Evolutionary conservation across 495 filamentous ascomycete genomes (phyloP).

Genomic region (Zalerion maritima): DNA sequence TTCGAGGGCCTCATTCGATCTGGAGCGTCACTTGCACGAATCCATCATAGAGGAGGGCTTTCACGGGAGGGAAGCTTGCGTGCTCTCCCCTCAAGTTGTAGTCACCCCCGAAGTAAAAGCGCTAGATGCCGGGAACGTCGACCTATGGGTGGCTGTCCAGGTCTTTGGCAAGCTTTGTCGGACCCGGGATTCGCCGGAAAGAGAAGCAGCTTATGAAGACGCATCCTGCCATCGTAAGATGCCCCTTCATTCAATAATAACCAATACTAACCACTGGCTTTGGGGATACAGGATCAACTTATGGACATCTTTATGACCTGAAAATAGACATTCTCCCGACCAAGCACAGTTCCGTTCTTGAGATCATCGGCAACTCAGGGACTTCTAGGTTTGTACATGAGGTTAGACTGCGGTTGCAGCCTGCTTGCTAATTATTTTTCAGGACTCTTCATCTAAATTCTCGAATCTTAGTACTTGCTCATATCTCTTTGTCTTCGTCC

Average conservation of each 20-base stretch:
- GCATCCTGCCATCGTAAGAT: too few species aligned
- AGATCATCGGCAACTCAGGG: not conserved
- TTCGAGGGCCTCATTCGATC: slow-evolving; percentile 10
- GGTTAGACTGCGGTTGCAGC: not conserved
- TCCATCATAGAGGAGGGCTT: not conserved
- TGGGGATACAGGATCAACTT: too few species aligned
- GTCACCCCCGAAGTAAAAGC: slow-evolving; percentile 39
- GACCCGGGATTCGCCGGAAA: too few species aligned
- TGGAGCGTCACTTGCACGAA: slow-evolving; percentile 7
- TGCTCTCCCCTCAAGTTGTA: slow-evolving; percentile 25
- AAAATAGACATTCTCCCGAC: not conserved
- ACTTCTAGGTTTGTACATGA: slow-evolving; percentile 3
- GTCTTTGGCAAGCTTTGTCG: slow-evolving; percentile 23
- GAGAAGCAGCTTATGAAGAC: too few species aligned
- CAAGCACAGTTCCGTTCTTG: not conserved
- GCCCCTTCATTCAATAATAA: too few species aligned
- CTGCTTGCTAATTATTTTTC: slow-evolving; percentile 5
- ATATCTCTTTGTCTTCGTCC: slow-evolving; percentile 8
- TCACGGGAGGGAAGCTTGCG: slow-evolving; percentile 10
- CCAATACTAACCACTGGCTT: too few species aligned
- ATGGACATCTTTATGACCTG: slow-evolving; percentile 1
- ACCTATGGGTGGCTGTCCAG: slow-evolving; percentile 33
- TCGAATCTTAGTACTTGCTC: slow-evolving; percentile 4
- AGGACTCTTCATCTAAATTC: slow-evolving; percentile 7
- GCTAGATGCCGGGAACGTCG: slow-evolving; percentile 16